Evolutionary conservation across 2,329 filamentous ascomycete genomes (phyloP).

Genomic region (Scedosporium dehoogii): DNA sequence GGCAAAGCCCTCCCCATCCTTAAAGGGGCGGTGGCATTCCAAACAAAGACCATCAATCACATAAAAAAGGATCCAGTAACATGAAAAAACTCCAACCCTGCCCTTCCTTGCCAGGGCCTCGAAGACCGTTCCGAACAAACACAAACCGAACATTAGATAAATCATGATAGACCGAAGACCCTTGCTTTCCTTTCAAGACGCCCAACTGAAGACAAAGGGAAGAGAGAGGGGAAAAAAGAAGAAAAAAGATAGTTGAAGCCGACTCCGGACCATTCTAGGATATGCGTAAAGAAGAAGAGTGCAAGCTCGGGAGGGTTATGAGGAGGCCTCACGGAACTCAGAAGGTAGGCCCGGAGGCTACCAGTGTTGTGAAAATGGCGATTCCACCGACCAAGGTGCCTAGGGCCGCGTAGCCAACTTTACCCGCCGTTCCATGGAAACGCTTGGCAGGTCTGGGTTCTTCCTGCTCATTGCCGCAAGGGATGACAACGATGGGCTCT

Average conservation of each 20-base stretch:
- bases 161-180: too few relatives aligned
- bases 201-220: neutral
- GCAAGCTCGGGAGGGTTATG: neutral
- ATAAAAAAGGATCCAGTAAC: too few relatives aligned
- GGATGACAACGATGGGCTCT: neutral
- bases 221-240: neutral
- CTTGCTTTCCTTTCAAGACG: neutral
- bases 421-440: slow-evolving; percentile 19
- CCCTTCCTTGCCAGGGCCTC: too few relatives aligned
- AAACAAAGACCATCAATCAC: too few relatives aligned
- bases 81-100: too few relatives aligned
- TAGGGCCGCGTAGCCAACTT: slow-evolving; percentile 25
- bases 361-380: slow-evolving; percentile 24
- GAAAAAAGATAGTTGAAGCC: neutral
- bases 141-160: too few relatives aligned
- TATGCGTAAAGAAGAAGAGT: neutral
- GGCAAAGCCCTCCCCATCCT: too few relatives aligned
- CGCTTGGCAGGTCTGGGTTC: slow-evolving; percentile 16
- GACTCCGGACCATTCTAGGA: too few relatives aligned
- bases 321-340: neutral
- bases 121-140: too few relatives aligned
- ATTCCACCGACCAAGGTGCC: slow-evolving; percentile 24
- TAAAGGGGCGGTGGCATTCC: too few relatives aligned
- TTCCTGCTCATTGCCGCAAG: neutral
- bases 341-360: slow-evolving; percentile 27